Base-by-base conservation (phyloP, 371 early-diverging fungal species). In the Syncephalastrum sp. region DNA sequence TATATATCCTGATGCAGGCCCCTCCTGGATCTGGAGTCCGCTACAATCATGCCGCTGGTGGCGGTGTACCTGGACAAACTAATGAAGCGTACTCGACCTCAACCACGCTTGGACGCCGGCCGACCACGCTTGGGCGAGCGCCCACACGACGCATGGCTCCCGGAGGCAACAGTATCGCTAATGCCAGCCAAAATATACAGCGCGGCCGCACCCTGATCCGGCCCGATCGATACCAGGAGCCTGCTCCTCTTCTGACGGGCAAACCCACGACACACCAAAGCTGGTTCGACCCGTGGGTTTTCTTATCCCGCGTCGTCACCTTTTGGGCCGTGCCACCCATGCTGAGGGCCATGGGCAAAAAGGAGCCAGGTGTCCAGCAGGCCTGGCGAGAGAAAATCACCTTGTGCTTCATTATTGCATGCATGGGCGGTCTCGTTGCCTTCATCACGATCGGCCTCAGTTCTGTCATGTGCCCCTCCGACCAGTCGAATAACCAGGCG, bases 301-400 rank as follows among this genome's bases (percentile, higher is more conserved):
- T 89, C 12, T 88, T 89, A 59, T 88, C 91, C 23, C 76, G 86
- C 25, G 76, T 91, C 57, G 71, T 87, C 46, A 88, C 91, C 29
- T 91, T 87, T 63, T 91, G 91, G 90, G 87, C 89, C 2, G 79
- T 90, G 2, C 79, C 85, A 16, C 71, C 85, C 21, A 68, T 89
- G 67, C 67, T 91, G 42, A 65, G 63, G 21, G 74, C 76, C 1
- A 53, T 72, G 16, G 81, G 84, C 7, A 80, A 82, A 64, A 64
- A 66, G 41, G 91, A 89, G 43, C 62, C 79, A 42, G 72, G 75
- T 24, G 84, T 91, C 76, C 90, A 87, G 59, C 92, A 91, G 65
- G 96, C 96, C 13, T 94, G 94, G 94, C 84, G 96, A 56, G 96
- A 96, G 63, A 96, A 96, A 64, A 74, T 93, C 21, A 79, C 90